Conservation (phyloP, 2,329 filamentous ascomycete genomes). For the Aspergillus aculeatus region DNA sequence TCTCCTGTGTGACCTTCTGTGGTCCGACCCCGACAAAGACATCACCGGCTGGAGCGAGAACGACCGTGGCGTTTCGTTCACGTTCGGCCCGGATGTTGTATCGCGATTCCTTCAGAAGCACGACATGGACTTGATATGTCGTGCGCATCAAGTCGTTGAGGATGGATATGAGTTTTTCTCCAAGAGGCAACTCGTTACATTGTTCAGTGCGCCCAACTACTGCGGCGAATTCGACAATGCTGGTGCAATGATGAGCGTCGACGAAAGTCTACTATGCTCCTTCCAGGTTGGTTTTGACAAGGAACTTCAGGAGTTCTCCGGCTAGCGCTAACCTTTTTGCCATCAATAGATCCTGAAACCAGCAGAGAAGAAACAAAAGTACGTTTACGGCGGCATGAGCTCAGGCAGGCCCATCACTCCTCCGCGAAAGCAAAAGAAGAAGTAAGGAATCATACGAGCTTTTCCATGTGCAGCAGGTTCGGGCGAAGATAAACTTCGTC, state of each 20-base stretch:
- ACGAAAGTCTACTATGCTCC: constrained; percentile 95
- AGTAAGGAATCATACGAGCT: constrained; percentile 71
- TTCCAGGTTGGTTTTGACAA: constrained; percentile 73
- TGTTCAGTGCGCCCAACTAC: constrained; percentile 98
- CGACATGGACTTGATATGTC: constrained; percentile 99
- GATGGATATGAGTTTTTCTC: constrained; percentile 99
- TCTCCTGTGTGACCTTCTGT: constrained; percentile 92
- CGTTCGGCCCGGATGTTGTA: constrained; percentile 95
- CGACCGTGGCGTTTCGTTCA: constrained; percentile 97
- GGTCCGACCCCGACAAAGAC: constrained; percentile 99
- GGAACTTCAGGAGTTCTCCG: background rate
- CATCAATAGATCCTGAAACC: constrained; percentile 84
- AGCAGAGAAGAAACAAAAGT: constrained; percentile 99
- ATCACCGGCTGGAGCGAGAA: constrained; percentile 99
- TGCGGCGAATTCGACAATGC: constrained; percentile 99
- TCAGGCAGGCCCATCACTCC: constrained; percentile 68
- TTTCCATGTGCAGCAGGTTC: constrained; percentile 80
- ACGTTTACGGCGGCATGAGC: constrained; percentile 75
- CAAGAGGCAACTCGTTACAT: constrained; percentile 92
- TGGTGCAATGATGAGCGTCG: constrained; percentile 99
- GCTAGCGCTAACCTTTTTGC: constrained; percentile 17
- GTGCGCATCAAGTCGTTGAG: constrained; percentile 97
- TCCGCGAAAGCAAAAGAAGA: constrained; percentile 69
- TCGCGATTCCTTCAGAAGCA: constrained; percentile 98
- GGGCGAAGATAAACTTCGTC: constrained; percentile 74